Conservation (phyloP, 768 basidiomycete genomes). For the Collybia sordida region DNA sequence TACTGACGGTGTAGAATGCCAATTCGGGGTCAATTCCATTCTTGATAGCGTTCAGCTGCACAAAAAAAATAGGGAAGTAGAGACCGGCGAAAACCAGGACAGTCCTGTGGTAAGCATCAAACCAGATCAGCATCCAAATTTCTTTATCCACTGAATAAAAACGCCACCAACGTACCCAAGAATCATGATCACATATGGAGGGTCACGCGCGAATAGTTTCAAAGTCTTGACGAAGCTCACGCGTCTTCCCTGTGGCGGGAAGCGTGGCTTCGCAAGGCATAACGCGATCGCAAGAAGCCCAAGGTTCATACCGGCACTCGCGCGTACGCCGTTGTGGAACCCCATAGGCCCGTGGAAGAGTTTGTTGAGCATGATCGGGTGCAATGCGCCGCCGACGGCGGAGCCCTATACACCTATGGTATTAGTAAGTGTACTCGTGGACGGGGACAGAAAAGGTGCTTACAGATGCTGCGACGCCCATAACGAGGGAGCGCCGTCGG, state of each 20-base stretch:
- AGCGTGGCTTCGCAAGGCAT: not conserved
- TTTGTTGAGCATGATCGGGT: slow-evolving; percentile 64
- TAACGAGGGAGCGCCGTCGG: slow-evolving; percentile 29
- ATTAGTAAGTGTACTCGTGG: slow-evolving; percentile 8
- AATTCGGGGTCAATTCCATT: slow-evolving; percentile 29
- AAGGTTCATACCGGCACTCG: not conserved
- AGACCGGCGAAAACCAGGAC: slow-evolving; percentile 17
- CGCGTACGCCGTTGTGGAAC: not conserved
- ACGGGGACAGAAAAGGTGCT: not conserved
- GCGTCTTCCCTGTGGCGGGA: slow-evolving; percentile 24
- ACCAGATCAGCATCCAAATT: not conserved
- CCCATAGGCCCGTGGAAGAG: slow-evolving; percentile 39
- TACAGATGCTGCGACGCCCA: slow-evolving; percentile 33
- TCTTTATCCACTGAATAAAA: not conserved
- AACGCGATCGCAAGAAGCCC: not conserved
- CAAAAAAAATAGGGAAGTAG: slow-evolving; percentile 34
- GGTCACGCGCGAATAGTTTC: slow-evolving; percentile 35
- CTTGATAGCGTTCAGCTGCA: slow-evolving; percentile 33
- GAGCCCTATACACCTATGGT: slow-evolving; percentile 37
- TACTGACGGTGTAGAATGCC: slow-evolving; percentile 38
- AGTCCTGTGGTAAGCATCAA: not conserved
- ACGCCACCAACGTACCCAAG: slow-evolving; percentile 26
- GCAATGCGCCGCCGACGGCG: slow-evolving; percentile 58
- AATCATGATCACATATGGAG: slow-evolving; percentile 41
- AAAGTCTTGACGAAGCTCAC: slow-evolving; percentile 25